These are phyloP conservation scores for Hortiboletus flavorubellus DNA, from an alignment of 768 basidiomycete genomes.

Conservation along the genomic window DNA sequence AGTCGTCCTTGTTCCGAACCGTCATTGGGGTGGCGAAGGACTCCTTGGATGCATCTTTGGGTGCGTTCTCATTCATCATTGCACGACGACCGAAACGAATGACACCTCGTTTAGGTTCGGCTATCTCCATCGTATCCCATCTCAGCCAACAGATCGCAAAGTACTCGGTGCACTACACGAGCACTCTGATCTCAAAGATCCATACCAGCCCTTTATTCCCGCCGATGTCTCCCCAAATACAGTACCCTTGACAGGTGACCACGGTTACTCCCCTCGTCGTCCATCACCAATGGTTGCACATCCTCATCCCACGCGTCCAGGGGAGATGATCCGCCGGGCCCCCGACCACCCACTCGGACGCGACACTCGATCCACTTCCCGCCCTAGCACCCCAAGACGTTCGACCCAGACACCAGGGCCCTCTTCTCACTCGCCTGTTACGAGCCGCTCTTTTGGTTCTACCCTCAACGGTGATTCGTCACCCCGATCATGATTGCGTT, in stretches of 20 bases:
- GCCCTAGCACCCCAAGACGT: slow-evolving; percentile 28
- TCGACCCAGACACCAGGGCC: slow-evolving; percentile 26
- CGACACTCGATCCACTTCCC: slow-evolving; percentile 23
- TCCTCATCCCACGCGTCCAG: slow-evolving; percentile 27
- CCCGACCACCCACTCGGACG: slow-evolving; percentile 8
- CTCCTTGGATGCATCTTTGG: slow-evolving; percentile 95
- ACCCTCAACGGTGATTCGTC: slow-evolving; percentile 49
- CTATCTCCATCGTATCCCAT: slow-evolving; percentile 89
- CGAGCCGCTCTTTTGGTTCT: slow-evolving; percentile 35
- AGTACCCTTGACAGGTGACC: slow-evolving; percentile 4
- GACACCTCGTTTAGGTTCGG: slow-evolving; percentile 59
- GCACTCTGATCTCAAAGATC: slow-evolving; percentile 54
- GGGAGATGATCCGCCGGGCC: slow-evolving; percentile 17
- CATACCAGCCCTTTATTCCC: slow-evolving; percentile 64
- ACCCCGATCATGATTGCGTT: slow-evolving; percentile 37
- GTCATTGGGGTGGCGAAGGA: slow-evolving; percentile 97
- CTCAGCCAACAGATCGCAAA: slow-evolving; percentile 58
- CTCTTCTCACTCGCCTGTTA: slow-evolving; percentile 30
- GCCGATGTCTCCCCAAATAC: slow-evolving; percentile 44
- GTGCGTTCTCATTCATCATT: slow-evolving; percentile 41
- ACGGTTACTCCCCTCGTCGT: slow-evolving; percentile 6
- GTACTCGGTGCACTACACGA: slow-evolving; percentile 56
- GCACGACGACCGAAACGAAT: not conserved
- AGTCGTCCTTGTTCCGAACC: slow-evolving; percentile 91
- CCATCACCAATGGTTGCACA: slow-evolving; percentile 22